Conservation (phyloP, 2,329 filamentous ascomycete species). For the Ophiocordyceps camponoti-leonardi region DNA sequence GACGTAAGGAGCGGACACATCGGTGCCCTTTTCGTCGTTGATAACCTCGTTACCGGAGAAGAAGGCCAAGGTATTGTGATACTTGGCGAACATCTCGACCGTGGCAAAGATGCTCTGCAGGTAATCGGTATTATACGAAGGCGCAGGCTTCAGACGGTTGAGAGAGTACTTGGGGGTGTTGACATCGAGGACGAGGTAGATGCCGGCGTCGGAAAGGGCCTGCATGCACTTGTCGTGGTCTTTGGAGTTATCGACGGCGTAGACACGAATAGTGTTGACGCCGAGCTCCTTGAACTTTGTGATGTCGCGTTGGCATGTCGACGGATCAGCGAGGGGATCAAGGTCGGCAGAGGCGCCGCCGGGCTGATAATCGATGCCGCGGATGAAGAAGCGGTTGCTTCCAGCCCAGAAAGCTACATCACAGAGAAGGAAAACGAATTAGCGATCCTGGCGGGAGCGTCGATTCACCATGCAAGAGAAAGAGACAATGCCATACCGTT, state of each 20-base stretch:
- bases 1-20: conserved; percentile 52
- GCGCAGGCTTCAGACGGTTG: conserved; percentile 58
- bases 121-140: conserved; percentile 77
- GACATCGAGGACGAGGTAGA: conserved; percentile 84
- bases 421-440: not conserved
- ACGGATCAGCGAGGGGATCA: conserved; percentile 62
- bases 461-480: conserved; percentile 13
- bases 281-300: conserved; percentile 68
- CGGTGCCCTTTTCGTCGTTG: conserved; percentile 47
- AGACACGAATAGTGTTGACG: conserved; percentile 82
- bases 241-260: conserved; percentile 75
- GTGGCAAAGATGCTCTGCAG: conserved; percentile 76
- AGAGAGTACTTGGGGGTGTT: conserved; percentile 82
- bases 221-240: conserved; percentile 78
- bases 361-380: conserved; percentile 47
- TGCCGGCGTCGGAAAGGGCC: conserved; percentile 62
- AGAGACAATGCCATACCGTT: conserved; percentile 28
- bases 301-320: conserved; percentile 62
- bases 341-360: conserved; percentile 33
- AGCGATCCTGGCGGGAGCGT: not conserved
- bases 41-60: conserved; percentile 73
- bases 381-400: conserved; percentile 37
- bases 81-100: conserved; percentile 66
- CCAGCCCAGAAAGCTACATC: conserved; percentile 36
- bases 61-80: conserved; percentile 75